Base-by-base conservation (phyloP, 441 rosid genomes). In the Arabidopsis hybrid region DNA sequence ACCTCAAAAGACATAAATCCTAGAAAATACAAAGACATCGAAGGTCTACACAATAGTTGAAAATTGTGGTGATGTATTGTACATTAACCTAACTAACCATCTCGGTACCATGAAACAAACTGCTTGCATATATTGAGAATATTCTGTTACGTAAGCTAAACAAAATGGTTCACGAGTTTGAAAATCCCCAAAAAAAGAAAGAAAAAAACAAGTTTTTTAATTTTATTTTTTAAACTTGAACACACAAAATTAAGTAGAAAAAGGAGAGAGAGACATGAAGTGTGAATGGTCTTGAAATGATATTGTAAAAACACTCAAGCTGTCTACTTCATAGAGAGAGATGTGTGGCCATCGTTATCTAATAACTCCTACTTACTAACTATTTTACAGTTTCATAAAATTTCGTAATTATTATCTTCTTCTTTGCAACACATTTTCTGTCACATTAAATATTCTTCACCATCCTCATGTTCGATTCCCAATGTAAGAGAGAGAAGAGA, bases 311-410 rank as follows among this genome's bases (percentile, higher is more conserved):
- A 51, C 71, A 69, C 65, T 70, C 78, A 72, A 84, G 80, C 77
- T 47, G 71, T 50, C 72, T 77, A 62, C 12, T 69, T 63, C 18
- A 17, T 49, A 35, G 58, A 35, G 51, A 61, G 55, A 51, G 62
- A 75, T 49, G 83, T 75, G 83, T 80, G 83, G 75, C 69, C 79
- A 83, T 82, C 85, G 85, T 88, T 84, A 83, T 83, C 85, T 36
- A 72, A 42, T 74, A 74, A 42, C 55, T 50, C 31, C n/a, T 55
- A 55, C 58, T 53, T 26, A 11, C 58, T 53, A 56, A 64, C 71
- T 65, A n/a, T 57, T 53, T 46, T 50, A 56, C 66, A 56, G 38
- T 49, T 57, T 47, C 72, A 57, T 65, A 46, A 56, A 53, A 53
- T 46, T 65, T 70, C 63, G 56, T 34, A 57, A 70, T 70, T 71